These are phyloP conservation scores for Harringtonia lauricola DNA, from an alignment of 2,329 filamentous ascomycete species.

Conservation along the genomic window DNA sequence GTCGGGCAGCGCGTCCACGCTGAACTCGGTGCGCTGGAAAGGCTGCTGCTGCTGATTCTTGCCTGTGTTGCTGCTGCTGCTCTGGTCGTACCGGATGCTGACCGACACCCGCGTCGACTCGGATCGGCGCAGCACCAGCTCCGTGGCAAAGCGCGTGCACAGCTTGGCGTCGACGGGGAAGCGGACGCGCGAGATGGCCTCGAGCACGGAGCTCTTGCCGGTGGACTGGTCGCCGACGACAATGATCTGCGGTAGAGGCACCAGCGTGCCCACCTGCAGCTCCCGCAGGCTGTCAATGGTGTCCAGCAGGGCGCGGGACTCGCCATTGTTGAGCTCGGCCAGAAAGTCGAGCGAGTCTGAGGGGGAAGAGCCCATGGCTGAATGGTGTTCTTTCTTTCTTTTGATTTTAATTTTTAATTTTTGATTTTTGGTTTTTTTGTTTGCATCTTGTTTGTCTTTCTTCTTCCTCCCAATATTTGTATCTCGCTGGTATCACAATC, in stretches of 20 bases:
- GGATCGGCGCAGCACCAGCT: constrained; percentile 43
- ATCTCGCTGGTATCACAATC: too few species aligned
- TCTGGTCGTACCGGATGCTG: constrained; percentile 19
- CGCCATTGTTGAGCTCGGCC: constrained; percentile 4
- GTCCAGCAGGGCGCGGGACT: constrained; percentile 26
- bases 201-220: constrained; percentile 54
- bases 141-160: constrained; percentile 53
- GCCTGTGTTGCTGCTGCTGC: constrained; percentile 13
- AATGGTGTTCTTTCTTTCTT: too few species aligned
- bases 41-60: constrained; percentile 17
- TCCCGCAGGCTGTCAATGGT: constrained; percentile 27
- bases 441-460: too few species aligned
- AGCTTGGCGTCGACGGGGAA: constrained; percentile 48
- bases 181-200: constrained; percentile 49
- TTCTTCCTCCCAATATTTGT: too few species aligned
- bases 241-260: constrained; percentile 36
- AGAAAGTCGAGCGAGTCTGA: too few species aligned
- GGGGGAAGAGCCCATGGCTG: too few species aligned
- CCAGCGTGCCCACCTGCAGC: constrained; percentile 23
- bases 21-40: constrained; percentile 7
- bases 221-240: constrained; percentile 51
- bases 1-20: constrained; percentile 15
- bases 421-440: background rate
- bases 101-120: constrained; percentile 25
- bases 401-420: background rate